Evolutionary conservation across 805 yeast species (phyloP).

Genomic region (Limtongozyma cylindracea): DNA sequence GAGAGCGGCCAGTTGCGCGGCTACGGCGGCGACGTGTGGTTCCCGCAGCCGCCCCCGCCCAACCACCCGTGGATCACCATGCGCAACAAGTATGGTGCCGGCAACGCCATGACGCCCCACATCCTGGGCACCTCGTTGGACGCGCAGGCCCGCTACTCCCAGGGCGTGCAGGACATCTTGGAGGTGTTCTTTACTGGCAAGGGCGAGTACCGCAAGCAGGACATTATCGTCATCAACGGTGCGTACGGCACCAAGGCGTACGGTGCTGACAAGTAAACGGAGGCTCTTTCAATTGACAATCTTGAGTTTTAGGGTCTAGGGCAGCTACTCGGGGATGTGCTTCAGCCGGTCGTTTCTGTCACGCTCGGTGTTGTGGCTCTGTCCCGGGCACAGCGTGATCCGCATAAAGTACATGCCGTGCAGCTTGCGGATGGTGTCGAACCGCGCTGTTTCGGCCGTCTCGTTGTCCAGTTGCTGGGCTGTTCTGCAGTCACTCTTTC

Average conservation of each 20-base stretch:
- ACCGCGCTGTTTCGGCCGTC: too few relatives aligned
- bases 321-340: too few relatives aligned
- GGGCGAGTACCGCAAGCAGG: conserved; percentile 50
- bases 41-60: conserved; percentile 61
- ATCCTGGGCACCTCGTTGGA: conserved; percentile 60
- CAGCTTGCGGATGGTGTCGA: too few relatives aligned
- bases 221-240: conserved; percentile 47
- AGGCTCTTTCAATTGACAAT: too few relatives aligned
- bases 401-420: too few relatives aligned
- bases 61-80: conserved; percentile 59
- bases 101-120: conserved; percentile 75
- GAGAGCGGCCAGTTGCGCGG: conserved; percentile 45
- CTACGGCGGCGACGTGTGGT: conserved; percentile 76
- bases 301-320: too few relatives aligned
- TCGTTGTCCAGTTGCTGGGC: too few relatives aligned
- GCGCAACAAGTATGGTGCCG: conserved; percentile 40
- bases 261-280: conserved; percentile 16
- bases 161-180: conserved; percentile 42
- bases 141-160: conserved; percentile 54
- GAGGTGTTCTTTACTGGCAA: conserved; percentile 34
- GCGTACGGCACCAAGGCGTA: conserved; percentile 51
- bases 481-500: too few relatives aligned
- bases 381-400: too few relatives aligned
- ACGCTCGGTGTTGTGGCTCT: too few relatives aligned
- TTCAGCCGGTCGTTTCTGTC: too few relatives aligned